Conservation (phyloP, 805 yeast genomes). For the Suhomyces prunicola region DNA sequence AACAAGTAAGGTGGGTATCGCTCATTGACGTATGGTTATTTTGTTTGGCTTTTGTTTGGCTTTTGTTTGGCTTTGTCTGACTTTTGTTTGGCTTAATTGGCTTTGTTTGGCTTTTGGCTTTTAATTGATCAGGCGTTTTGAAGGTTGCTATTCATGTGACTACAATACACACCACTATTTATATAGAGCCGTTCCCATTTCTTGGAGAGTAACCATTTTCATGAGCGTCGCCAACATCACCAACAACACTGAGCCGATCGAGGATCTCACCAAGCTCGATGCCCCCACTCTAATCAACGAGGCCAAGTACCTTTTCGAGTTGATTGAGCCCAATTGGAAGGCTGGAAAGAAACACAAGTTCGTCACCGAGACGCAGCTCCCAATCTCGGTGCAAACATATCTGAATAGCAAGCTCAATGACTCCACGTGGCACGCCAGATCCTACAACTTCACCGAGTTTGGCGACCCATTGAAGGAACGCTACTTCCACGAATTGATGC, state of each 20-base stretch:
- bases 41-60: neutral
- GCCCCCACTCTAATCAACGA: slow-evolving; percentile 8
- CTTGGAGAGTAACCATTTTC: too few species aligned
- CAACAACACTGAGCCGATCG: slow-evolving; percentile 10
- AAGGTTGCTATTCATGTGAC: neutral
- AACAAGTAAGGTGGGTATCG: too few species aligned
- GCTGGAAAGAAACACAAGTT: slow-evolving; percentile 9
- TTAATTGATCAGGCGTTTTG: neutral
- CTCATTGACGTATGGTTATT: too few species aligned
- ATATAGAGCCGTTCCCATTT: neutral
- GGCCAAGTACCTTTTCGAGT: slow-evolving; percentile 11
- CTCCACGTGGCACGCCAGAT: slow-evolving; percentile 12
- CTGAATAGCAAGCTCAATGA: slow-evolving; percentile 10
- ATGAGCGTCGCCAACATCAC: slow-evolving; percentile 11
- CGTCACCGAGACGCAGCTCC: slow-evolving; percentile 6
- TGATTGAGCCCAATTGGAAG: slow-evolving; percentile 12
- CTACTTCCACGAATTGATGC: slow-evolving; percentile 8
- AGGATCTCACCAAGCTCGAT: slow-evolving; percentile 11
- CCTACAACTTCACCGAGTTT: slow-evolving; percentile 12
- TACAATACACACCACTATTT: neutral
- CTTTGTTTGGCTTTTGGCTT: neutral
- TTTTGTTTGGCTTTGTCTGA: too few species aligned
- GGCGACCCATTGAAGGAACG: slow-evolving; percentile 9
- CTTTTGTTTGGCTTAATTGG: neutral
- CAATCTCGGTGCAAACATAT: slow-evolving; percentile 11